Evolutionary conservation across 352 stramenopile genomes (phyloP).

Genomic region (Phytophthora cactorum): DNA sequence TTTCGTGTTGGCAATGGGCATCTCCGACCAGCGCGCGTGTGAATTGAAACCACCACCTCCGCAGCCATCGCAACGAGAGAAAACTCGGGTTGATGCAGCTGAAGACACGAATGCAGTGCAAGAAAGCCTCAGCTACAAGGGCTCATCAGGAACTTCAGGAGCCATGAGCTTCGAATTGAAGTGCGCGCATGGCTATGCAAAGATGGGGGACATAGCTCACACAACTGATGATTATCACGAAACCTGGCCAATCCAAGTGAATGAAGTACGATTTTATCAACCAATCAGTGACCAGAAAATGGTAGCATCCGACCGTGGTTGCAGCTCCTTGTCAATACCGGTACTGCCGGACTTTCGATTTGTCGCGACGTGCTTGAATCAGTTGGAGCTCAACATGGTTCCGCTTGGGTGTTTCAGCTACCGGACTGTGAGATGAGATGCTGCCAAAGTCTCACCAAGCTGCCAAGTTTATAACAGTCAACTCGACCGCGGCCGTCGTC

Average conservation of each 20-base stretch:
- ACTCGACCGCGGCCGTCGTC: no score
- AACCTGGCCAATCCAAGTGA: no score
- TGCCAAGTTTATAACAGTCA: background rate
- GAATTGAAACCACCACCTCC: constrained; percentile 6
- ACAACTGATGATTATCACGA: no score
- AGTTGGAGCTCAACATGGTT: no score
- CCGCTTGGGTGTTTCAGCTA: background rate
- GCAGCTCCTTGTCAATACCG: no score
- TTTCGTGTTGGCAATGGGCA: background rate
- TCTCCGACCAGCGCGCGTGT: constrained; percentile 4
- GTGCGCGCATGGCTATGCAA: constrained; percentile 3
- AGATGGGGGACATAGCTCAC: constrained; percentile 12
- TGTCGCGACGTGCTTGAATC: background rate
- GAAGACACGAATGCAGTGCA: no score
- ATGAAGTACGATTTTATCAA: no score
- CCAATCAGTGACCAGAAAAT: no score
- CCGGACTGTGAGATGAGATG: background rate
- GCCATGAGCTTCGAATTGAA: background rate
- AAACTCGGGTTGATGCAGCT: background rate
- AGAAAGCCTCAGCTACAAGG: background rate
- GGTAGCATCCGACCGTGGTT: no score
- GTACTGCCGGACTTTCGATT: no score
- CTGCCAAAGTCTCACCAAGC: background rate
- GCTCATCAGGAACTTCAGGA: background rate
- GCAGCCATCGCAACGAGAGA: background rate